Evolutionary conservation across 2,329 filamentous ascomycete genomes (phyloP).

Genomic region (Acarospora socialis): DNA sequence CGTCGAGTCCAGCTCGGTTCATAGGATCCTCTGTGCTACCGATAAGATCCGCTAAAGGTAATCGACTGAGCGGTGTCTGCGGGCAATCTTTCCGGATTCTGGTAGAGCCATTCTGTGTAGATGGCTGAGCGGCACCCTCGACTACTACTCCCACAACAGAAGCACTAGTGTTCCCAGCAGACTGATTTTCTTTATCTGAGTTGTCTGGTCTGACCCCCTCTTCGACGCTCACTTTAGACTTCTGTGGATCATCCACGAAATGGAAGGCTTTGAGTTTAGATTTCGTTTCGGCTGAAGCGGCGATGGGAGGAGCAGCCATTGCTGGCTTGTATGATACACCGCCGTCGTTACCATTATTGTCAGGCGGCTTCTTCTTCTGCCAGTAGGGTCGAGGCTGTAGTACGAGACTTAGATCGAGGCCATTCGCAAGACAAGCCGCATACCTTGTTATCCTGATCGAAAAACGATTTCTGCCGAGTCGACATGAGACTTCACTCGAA

Average conservation of each 20-base stretch:
- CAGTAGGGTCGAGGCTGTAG: constrained; percentile 6
- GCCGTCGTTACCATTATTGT: constrained; percentile 1
- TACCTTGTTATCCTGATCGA: constrained; percentile 34
- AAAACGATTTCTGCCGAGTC: constrained; percentile 36
- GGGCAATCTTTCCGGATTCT: constrained; percentile 24
- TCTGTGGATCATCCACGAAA: constrained; percentile 28
- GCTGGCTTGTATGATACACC: constrained; percentile 12
- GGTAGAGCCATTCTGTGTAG: too few species aligned
- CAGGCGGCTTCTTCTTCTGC: constrained; percentile 5
- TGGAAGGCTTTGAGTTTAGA: constrained; percentile 42
- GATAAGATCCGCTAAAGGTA: constrained; percentile 46
- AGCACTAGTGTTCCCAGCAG: too few species aligned
- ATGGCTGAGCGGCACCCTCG: too few species aligned
- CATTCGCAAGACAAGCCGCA: constrained; percentile 1
- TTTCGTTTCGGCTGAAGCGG: constrained; percentile 38
- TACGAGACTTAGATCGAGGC: too few species aligned
- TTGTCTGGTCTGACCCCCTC: constrained; percentile 3
- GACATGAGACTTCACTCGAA: constrained; percentile 25
- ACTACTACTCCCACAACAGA: too few species aligned
- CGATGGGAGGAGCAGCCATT: constrained; percentile 24
- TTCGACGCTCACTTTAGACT: constrained; percentile 14
- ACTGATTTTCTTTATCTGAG: constrained; percentile 1
- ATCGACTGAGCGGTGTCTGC: constrained; percentile 43
- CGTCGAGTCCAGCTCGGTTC: constrained; percentile 31
- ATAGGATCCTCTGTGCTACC: constrained; percentile 44